Evolutionary conservation across 2,329 filamentous ascomycete genomes (phyloP).

Genomic region (Trichoderma cornu-damae): DNA sequence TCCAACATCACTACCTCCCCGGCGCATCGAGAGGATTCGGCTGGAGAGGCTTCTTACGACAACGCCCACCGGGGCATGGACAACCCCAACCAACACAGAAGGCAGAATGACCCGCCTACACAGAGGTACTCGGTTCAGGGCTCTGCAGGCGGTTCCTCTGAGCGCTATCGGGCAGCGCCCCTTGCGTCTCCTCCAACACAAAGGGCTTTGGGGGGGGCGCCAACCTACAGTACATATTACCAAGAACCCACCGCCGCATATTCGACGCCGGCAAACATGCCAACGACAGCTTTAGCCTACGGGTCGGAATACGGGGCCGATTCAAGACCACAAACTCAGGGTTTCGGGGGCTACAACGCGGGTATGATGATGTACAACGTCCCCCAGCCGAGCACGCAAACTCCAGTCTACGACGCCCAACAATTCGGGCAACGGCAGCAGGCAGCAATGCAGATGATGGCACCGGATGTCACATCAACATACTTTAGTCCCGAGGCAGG

Average conservation of each 20-base stretch:
- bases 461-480: conserved; percentile 50
- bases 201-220: conserved; percentile 51
- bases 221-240: conserved; percentile 56
- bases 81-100: conserved; percentile 17
- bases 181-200: conserved; percentile 45
- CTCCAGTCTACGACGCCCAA: conserved; percentile 68
- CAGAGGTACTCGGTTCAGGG: conserved; percentile 49
- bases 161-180: conserved; percentile 46
- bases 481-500: conserved; percentile 55
- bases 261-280: conserved; percentile 52
- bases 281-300: conserved; percentile 51
- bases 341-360: conserved; percentile 55
- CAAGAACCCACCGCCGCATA: conserved; percentile 49
- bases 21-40: conserved; percentile 11
- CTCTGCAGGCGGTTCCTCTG: conserved; percentile 36
- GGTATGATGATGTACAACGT: conserved; percentile 76
- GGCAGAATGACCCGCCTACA: conserved; percentile 38
- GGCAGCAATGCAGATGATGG: conserved; percentile 68
- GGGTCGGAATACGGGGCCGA: conserved; percentile 62
- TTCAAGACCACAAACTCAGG: conserved; percentile 50
- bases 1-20: conserved; percentile 2
- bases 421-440: conserved; percentile 72
- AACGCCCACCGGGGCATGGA: conserved; percentile 19
- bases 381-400: conserved; percentile 55
- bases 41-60: not conserved